Evolutionary conservation across 306 rosid species (phyloP).

Genomic region (Dalbergia oliveri): DNA sequence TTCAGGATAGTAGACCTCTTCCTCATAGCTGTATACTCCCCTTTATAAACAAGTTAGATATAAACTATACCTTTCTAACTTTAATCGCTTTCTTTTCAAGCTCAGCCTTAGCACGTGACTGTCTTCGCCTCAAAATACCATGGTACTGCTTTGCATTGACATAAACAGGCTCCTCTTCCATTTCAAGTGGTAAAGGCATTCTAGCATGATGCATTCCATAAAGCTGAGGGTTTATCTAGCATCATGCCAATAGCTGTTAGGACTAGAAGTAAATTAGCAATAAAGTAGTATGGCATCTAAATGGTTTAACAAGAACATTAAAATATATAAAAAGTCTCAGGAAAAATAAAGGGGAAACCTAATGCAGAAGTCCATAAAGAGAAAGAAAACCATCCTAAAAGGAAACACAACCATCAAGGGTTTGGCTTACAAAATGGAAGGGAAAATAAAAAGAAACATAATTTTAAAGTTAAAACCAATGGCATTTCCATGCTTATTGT

Average conservation of each 20-base stretch:
- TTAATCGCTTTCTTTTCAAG: constrained; percentile 73
- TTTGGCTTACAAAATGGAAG: background rate
- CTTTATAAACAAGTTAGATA: constrained; percentile 5
- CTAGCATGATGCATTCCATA: constrained; percentile 77
- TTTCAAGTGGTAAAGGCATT: constrained; percentile 87
- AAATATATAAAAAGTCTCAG: background rate
- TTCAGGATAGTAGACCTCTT: background rate
- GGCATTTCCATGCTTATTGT: background rate
- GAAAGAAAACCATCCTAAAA: constrained; percentile 3
- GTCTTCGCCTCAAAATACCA: constrained; percentile 90
- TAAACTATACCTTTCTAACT: constrained; percentile 73
- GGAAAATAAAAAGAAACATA: background rate
- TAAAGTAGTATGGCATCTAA: constrained; percentile 22
- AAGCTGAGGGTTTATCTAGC: constrained; percentile 69
- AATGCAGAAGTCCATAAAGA: background rate
- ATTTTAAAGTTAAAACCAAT: too few species aligned
- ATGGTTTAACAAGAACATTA: constrained; percentile 24
- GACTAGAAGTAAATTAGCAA: constrained; percentile 16
- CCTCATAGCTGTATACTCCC: background rate
- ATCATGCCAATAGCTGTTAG: constrained; percentile 44
- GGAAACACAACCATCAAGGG: background rate
- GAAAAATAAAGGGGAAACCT: background rate
- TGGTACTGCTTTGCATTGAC: constrained; percentile 96
- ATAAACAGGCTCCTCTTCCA: constrained; percentile 93
- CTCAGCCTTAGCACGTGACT: constrained; percentile 92